phyloP scores from a whole-genome alignment of 176 grass and related monocot genomes.

The Lolium rigidum region DNA sequence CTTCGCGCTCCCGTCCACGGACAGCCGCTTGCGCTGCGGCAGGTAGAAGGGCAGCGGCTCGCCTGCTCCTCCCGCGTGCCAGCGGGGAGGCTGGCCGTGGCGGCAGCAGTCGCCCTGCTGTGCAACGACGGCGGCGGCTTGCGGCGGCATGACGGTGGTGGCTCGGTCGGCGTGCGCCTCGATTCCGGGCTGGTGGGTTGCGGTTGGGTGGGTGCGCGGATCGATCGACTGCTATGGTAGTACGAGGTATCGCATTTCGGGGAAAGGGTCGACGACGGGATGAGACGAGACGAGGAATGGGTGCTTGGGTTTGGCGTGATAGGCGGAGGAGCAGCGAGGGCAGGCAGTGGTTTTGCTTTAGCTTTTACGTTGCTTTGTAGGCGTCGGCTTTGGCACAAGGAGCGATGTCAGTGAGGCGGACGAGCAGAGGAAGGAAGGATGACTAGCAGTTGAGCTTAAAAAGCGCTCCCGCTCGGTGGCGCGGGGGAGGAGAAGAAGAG shows the following conservation, averaged over 20 bases:
- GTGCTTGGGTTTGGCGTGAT: constrained; percentile 37
- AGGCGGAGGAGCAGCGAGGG: not conserved
- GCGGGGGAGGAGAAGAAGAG: not conserved
- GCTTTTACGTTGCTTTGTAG: constrained; percentile 56
- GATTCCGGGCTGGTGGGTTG: not conserved
- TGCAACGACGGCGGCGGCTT: not conserved
- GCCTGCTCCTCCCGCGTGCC: not conserved
- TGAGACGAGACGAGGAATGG: not conserved
- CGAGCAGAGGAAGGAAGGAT: not conserved
- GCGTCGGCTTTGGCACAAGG: constrained; percentile 60
- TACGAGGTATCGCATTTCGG: constrained; percentile 58
- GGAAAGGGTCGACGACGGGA: not conserved
- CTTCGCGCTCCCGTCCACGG: constrained; percentile 52
- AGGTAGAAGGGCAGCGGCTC: constrained; percentile 46
- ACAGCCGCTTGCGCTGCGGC: constrained; percentile 58
- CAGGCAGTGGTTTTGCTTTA: constrained; percentile 45
- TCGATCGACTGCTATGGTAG: constrained; percentile 29
- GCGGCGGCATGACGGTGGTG: constrained; percentile 43
- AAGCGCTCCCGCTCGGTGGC: constrained; percentile 42
- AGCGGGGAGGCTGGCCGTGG: constrained; percentile 12
- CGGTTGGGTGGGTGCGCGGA: not conserved
- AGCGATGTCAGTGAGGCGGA: constrained; percentile 52
- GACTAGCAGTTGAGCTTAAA: constrained; percentile 27
- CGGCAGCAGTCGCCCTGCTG: constrained; percentile 40
- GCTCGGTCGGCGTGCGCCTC: constrained; percentile 9